Evolutionary conservation across 1,139 yeast species (phyloP), one percentile per base, ranked within the genome.

Genomic region (Yamadazyma taylorii): DNA sequence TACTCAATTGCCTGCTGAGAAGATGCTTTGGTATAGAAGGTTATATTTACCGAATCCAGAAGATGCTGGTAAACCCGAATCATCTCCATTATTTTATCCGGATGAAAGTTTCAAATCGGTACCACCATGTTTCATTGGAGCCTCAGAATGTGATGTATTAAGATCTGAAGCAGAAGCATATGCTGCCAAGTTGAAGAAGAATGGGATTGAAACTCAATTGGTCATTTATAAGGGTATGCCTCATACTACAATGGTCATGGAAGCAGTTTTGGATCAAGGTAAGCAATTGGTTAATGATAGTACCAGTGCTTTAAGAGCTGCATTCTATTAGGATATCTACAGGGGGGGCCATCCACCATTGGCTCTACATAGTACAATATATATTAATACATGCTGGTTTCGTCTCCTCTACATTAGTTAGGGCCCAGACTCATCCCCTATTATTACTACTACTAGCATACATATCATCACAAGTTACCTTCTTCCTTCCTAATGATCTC

Each of bases 211-310:
- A 2, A 58, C 69, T 22, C 52, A 52, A 15, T 50, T 71, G 10
- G 55, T 50, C 9, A 52, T 71, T 24, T 72, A 69, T 43, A 56
- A 60, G 24, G 75, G 76, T 3, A 63, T 71, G 38, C 78, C 78
- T 2, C 78, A 73, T 45, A 64, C 75, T 9, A 71, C 67, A 13
- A 69, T 72, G 75, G 75, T 64, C 19, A 70, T 73, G 76, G 72
- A 69, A 43, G 71, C 53, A 12, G 62, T 61, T 3, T 52, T 71
- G 39, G 55, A 60, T 7, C 69, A 69, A 42, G 77, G 77, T 10
- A 60, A 54, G 35, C 55, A 58, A 14, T 51, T 69, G 34, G 62
- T 70, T 24, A 46, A 51, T 17, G 66, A 66, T 35, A 51, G 58
- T 16, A 55, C 63, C 5, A 35, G 38, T n/a, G 66, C 69, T 9